Evolutionary conservation across 495 filamentous ascomycete species (phyloP), one percentile per base, ranked within the genome.

Genomic region (Tricharina praecox): DNA sequence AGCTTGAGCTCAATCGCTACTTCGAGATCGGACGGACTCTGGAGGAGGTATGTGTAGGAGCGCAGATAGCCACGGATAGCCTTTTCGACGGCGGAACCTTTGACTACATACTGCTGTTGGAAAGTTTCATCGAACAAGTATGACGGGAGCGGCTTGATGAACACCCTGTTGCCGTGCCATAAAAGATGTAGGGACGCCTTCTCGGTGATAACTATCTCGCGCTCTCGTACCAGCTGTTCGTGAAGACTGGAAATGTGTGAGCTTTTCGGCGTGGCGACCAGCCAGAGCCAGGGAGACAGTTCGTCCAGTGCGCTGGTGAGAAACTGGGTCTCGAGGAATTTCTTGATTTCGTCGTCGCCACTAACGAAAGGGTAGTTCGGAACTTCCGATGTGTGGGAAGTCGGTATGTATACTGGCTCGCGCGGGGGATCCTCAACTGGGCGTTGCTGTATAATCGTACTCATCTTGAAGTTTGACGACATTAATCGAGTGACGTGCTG

Each of bases 131-230:
- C 60, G 16, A 69, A 62, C 1, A 78, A 65, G 50, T 64, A 77
- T 4, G 45, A 10, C 0, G 75, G 76, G 0, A 79, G 48, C 1
- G 76, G 75, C 44, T 77, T 79, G 46, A 78, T 56, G 56, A 66
- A 76, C 16, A 78, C 68, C 1, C 57, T 46, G 15, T 65, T 50
- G 23, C 70, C 48, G 33, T 53, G 50, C 76, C 73, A 80, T 13
- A 77, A 61, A 0, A 78, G 66, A 47, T 80, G 76, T 8, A 77
- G 57, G 2, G 64, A 52, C 0, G 66, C 58, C 18, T 70, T 40
- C 43, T 80, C 74, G 3, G 64, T 66, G 10, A 68, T 34, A 15
- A 72, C 24, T 10, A 77, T 70, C 2, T 55, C 37, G 1, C 73
- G 70, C 9, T 62, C 62, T 21, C 58, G 57, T 0, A 70, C 54